phyloP scores from a whole-genome alignment of 768 basidiomycete species.

The Pleurotus sapidus region DNA sequence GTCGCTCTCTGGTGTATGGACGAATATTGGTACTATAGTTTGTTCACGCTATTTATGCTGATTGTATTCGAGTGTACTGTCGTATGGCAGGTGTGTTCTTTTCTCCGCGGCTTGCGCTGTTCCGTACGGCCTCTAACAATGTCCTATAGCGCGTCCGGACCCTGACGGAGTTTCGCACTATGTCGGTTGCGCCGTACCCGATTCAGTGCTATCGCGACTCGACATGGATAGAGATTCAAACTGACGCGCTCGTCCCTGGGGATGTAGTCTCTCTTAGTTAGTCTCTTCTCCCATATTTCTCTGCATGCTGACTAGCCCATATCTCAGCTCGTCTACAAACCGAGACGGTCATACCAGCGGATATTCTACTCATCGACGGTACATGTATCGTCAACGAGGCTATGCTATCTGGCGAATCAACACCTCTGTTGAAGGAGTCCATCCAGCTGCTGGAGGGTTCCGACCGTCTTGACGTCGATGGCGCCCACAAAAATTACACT shows the following conservation, averaged over 20 bases:
- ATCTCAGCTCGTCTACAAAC: slow-evolving; percentile 57
- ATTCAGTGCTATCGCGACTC: slow-evolving; percentile 79
- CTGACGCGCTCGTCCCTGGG: slow-evolving; percentile 87
- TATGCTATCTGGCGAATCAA: slow-evolving; percentile 98
- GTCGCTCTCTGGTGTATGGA: slow-evolving; percentile 97
- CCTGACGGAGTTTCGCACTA: slow-evolving; percentile 92
- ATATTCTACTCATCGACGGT: slow-evolving; percentile 88
- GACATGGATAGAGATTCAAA: slow-evolving; percentile 78
- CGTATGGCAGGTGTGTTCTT: slow-evolving; percentile 83
- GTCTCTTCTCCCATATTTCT: slow-evolving; percentile 9
- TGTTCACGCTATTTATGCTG: slow-evolving; percentile 99
- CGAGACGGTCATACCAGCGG: slow-evolving; percentile 91
- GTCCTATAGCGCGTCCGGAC: slow-evolving; percentile 79
- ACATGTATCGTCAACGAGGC: slow-evolving; percentile 98
- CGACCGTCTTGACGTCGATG: slow-evolving; percentile 84
- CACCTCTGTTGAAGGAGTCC: slow-evolving; percentile 93
- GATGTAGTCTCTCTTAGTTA: slow-evolving; percentile 81
- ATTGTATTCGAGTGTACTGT: slow-evolving; percentile 98
- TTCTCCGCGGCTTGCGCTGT: not conserved
- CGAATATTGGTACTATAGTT: slow-evolving; percentile 98
- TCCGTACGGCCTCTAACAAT: slow-evolving; percentile 23
- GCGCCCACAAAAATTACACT: slow-evolving; percentile 81
- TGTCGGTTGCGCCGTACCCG: slow-evolving; percentile 90
- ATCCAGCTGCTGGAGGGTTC: slow-evolving; percentile 76
- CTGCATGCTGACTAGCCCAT: not conserved